Percentiles rank a stretch among this genome's conserved stretches.
These are phyloP conservation scores for Discostella stelligeroides DNA, from an alignment of 108 stramenopile species.

Conservation along the genomic window DNA sequence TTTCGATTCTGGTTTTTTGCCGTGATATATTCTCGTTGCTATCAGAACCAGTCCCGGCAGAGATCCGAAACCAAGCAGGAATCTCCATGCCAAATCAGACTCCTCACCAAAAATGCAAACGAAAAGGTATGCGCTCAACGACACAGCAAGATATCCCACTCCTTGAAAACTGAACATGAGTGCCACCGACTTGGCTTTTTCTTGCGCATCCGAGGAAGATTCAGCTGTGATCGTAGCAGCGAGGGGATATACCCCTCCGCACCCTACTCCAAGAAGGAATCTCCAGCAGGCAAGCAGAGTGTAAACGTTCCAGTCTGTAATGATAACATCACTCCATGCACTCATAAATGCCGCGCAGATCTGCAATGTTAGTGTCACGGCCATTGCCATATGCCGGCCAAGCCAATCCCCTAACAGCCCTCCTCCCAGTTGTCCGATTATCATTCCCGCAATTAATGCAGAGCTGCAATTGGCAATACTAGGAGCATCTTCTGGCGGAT, in stretches of 20 bases:
- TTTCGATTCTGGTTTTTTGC: background rate
- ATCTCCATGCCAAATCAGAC: slow-evolving; percentile 74
- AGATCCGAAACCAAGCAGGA: slow-evolving; percentile 70
- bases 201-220: slow-evolving; percentile 25
- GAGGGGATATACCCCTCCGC: slow-evolving; percentile 87
- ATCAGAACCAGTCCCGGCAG: slow-evolving; percentile 71
- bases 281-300: slow-evolving; percentile 64
- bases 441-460: slow-evolving; percentile 68
- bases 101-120: slow-evolving; percentile 45
- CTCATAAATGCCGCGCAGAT: slow-evolving; percentile 48
- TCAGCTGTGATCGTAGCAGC: slow-evolving; percentile 87
- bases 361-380: slow-evolving; percentile 56
- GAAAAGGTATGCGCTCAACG: slow-evolving; percentile 55
- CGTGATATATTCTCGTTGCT: slow-evolving; percentile 32
- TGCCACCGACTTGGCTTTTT: slow-evolving; percentile 60
- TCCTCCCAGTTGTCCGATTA: slow-evolving; percentile 59
- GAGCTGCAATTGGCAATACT: slow-evolving; percentile 53
- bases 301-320: slow-evolving; percentile 35
- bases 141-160: slow-evolving; percentile 71
- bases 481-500: slow-evolving; percentile 31
- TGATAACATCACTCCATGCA: slow-evolving; percentile 23
- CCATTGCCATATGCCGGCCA: slow-evolving; percentile 59
- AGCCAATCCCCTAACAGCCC: slow-evolving; percentile 61
- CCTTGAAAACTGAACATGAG: slow-evolving; percentile 84
- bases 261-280: slow-evolving; percentile 80